Evolutionary conservation across 164 flowering plant genomes (phyloP).

Genomic region (Protea cynaroides): DNA sequence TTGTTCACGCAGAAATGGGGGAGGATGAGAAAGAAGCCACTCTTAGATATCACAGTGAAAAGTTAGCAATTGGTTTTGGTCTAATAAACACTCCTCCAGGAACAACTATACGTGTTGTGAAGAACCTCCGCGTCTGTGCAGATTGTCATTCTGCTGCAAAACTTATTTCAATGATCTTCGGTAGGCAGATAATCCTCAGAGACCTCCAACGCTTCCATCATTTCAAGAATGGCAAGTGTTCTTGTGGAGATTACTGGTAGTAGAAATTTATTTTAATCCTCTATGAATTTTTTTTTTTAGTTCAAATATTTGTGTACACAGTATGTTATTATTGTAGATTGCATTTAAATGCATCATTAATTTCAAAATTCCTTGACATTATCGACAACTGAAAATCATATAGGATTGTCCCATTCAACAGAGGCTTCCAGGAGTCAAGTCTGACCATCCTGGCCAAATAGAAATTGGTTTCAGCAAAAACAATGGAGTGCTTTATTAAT

Average conservation of each 20-base stretch:
- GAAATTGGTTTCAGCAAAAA: no score
- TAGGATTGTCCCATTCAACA: no score
- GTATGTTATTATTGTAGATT: no score
- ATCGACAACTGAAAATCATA: no score
- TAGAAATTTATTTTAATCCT: neutral
- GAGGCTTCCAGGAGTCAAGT: no score
- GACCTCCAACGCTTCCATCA: conserved; percentile 74
- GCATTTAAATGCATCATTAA: no score
- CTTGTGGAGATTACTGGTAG: conserved; percentile 77
- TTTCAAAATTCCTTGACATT: no score
- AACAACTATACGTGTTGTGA: conserved; percentile 64
- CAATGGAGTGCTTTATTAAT: no score
- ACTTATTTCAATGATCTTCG: conserved; percentile 40
- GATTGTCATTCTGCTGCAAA: conserved; percentile 77
- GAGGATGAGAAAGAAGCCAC: conserved; percentile 53
- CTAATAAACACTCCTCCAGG: conserved; percentile 64
- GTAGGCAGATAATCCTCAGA: conserved; percentile 51
- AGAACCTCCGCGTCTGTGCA: conserved; percentile 67
- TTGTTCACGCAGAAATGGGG: conserved; percentile 45
- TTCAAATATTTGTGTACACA: no score
- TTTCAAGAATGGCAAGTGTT: conserved; percentile 57
- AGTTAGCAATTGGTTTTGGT: conserved; percentile 67
- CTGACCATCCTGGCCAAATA: no score
- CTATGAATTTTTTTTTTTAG: no score
- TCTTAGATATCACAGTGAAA: conserved; percentile 69